phyloP scores from a whole-genome alignment of 306 rosid species.

The Lagenaria siceraria region DNA sequence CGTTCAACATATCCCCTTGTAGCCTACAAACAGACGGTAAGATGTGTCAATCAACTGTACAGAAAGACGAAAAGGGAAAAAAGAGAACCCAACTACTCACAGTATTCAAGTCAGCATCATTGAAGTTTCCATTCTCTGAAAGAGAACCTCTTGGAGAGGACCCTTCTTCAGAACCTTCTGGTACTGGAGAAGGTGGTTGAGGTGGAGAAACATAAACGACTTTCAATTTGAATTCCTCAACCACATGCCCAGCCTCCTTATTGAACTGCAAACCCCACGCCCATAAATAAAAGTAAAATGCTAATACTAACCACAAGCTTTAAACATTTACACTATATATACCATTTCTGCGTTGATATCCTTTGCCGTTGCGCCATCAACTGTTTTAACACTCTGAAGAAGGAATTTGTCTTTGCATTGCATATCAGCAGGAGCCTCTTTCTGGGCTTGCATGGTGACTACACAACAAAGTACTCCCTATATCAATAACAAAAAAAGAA shows the following conservation, averaged over 20 bases:
- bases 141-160: slow-evolving; percentile 75
- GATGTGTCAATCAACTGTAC: slow-evolving; percentile 5
- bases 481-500: slow-evolving; percentile 1
- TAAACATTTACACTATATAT: slow-evolving; percentile 7
- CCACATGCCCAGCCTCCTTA: slow-evolving; percentile 68
- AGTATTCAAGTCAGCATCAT: slow-evolving; percentile 31
- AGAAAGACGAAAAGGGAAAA: not conserved
- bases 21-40: slow-evolving; percentile 34
- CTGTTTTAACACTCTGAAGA: slow-evolving; percentile 62
- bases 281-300: not conserved
- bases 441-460: slow-evolving; percentile 97
- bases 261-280: slow-evolving; percentile 42
- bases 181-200: slow-evolving; percentile 82
- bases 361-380: slow-evolving; percentile 36
- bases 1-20: slow-evolving; percentile 39
- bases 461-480: not conserved
- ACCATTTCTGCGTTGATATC: slow-evolving; percentile 85
- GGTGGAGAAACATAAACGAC: slow-evolving; percentile 77
- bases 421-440: slow-evolving; percentile 76
- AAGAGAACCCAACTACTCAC: slow-evolving; percentile 37
- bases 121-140: slow-evolving; percentile 54
- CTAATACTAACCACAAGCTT: not conserved
- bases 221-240: slow-evolving; percentile 83
- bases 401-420: slow-evolving; percentile 95
- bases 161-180: slow-evolving; percentile 85